These are phyloP conservation scores for Penicillium egyptiacum DNA, from an alignment of 495 filamentous ascomycete species.

Conservation along the genomic window DNA sequence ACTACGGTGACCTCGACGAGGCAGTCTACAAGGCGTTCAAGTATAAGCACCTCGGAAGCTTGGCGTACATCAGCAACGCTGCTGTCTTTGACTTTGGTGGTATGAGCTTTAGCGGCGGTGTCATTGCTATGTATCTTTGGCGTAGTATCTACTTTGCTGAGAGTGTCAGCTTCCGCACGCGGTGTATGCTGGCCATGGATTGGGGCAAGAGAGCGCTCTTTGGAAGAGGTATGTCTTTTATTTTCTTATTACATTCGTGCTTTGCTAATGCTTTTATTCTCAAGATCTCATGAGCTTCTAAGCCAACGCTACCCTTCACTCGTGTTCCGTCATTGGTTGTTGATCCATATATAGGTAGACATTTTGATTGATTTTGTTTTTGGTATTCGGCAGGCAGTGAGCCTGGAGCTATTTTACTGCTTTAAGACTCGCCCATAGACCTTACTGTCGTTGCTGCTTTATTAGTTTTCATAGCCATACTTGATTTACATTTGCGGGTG, in stretches of 20 bases:
- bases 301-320: not conserved
- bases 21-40: constrained; percentile 94
- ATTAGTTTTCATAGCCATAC: not conserved
- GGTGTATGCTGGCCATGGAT: constrained; percentile 93
- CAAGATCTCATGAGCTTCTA: constrained; percentile 70
- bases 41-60: constrained; percentile 85
- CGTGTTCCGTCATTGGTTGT: constrained; percentile 3
- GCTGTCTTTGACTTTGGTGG: constrained; percentile 90
- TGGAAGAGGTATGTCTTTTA: constrained; percentile 74
- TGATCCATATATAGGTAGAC: constrained; percentile 2
- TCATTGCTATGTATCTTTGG: constrained; percentile 97
- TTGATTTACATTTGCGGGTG: not conserved
- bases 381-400: not conserved
- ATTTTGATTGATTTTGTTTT: constrained; percentile 2
- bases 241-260: not conserved
- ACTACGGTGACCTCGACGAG: constrained; percentile 88
- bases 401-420: not conserved
- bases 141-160: constrained; percentile 96
- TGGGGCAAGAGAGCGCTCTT: constrained; percentile 95
- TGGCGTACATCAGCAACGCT: constrained; percentile 95
- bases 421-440: not conserved
- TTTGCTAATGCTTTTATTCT: constrained; percentile 13
- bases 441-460: not conserved
- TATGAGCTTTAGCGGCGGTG: constrained; percentile 74
- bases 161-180: constrained; percentile 90